Conservation (phyloP, 2,329 filamentous ascomycete genomes). For the Trichoderma koningii region DNA sequence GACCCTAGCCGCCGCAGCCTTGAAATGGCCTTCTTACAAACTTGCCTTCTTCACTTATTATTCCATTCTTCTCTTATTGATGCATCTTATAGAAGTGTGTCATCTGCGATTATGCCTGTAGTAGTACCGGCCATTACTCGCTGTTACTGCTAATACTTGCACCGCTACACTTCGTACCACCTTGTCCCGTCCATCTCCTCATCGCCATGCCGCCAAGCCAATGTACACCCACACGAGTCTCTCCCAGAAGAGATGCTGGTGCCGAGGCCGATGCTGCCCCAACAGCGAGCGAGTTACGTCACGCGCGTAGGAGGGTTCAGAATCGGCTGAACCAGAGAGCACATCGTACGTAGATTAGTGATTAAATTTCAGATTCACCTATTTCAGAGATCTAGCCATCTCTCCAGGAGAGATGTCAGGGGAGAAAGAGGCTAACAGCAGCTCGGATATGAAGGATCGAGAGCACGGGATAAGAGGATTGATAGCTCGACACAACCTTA, state of each 20-base stretch:
- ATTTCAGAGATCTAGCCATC: no score
- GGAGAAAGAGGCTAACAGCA: not conserved
- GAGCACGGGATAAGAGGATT: not conserved
- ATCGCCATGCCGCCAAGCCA: not conserved
- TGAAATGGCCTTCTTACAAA: not conserved
- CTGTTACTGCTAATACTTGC: no score
- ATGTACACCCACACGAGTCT: not conserved
- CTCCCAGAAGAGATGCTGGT: not conserved
- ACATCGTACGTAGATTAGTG: conserved; percentile 7
- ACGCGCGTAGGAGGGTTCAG: conserved; percentile 12
- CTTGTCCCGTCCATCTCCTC: not conserved
- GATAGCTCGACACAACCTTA: not conserved
- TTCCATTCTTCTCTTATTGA: not conserved
- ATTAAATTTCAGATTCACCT: no score
- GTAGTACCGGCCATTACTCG: not conserved
- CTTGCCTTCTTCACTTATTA: not conserved
- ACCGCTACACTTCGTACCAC: no score
- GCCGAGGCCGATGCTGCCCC: not conserved
- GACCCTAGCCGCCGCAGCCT: not conserved
- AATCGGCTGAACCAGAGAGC: conserved; percentile 18
- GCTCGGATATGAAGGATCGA: not conserved
- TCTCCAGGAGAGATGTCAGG: no score
- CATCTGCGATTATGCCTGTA: not conserved
- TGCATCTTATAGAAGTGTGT: not conserved
- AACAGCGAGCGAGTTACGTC: conserved; percentile 11